Evolutionary conservation across 2,329 filamentous ascomycete species (phyloP), one percentile per base, ranked within the genome.

Genomic region (Calonectria ilicicola): DNA sequence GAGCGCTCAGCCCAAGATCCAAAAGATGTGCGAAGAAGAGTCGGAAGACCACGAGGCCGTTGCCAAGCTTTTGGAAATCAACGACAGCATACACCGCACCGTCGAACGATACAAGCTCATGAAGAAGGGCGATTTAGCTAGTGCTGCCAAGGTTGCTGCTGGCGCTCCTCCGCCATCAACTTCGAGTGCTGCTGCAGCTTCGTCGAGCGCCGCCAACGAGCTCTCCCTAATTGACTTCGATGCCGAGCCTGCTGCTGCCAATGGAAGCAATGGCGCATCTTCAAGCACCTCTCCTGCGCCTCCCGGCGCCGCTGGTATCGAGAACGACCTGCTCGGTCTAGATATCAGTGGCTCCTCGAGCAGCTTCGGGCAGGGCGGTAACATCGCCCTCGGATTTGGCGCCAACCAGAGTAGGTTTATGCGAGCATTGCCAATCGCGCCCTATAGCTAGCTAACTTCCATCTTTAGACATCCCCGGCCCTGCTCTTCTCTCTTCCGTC

Each of bases 1-100:
- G 83, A 98, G 94, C 81, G 97, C 97, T 2, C 97, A 99, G 80
- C 97, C 97, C 10, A 99, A 99, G 87, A 98, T 99, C 76, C 96
- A 98, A 83, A 98, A 95, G 86, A 99, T 99, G 96, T 98, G 96
- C 81, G 96, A 98, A 84, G 97, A 99, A 84, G 97, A 99, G 82
- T 98, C 96, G 14, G 96, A 98, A 74, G 97, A 99, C 81, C 93
- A 95, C 74, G 97, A 98, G 86, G 97, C 97, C 6, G 97, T 99
- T 7, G 94, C 95, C 51, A 98, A 98, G 84, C 88, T 99, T 14
- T 90, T 99, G 69, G 95, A 98, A 82, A 98, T 99, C 81, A 99
- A 99, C 82, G 97, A 99, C 84, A 98, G 96, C 85, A 99, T 99
- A 90, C 95, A 98, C 82, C 92, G 96, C 74, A 99, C 97, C 1